These are phyloP conservation scores for Asterophora lycoperdoides DNA, from an alignment of 768 basidiomycete genomes.

Conservation along the genomic window DNA sequence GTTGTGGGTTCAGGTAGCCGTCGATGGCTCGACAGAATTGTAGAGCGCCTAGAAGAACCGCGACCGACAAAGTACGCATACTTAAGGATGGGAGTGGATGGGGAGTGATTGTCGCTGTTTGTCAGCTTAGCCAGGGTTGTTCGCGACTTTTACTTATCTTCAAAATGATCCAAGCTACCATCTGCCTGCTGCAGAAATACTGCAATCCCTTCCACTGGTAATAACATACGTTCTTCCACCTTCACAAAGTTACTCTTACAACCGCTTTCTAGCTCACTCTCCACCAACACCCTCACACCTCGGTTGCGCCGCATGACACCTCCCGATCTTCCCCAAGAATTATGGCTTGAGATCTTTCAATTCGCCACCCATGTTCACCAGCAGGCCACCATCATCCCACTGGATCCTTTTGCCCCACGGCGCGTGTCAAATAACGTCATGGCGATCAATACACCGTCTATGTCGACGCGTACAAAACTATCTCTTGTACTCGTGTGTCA, in stretches of 20 bases:
- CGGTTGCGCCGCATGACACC: conserved; percentile 11
- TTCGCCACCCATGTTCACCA: conserved; percentile 48
- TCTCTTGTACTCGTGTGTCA: conserved; percentile 44
- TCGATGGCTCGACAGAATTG: conserved; percentile 46
- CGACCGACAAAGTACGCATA: conserved; percentile 24
- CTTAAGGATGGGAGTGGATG: conserved; percentile 11
- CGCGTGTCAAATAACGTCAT: conserved; percentile 40
- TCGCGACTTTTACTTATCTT: conserved; percentile 6
- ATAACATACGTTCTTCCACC: conserved; percentile 1
- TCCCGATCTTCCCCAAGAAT: conserved; percentile 41
- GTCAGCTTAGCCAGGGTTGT: not conserved
- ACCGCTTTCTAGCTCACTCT: conserved; percentile 21
- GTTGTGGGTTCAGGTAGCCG: conserved; percentile 55
- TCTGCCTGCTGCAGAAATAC: conserved; percentile 14
- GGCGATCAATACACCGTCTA: conserved; percentile 42
- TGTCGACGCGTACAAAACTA: conserved; percentile 47
- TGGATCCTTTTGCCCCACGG: conserved; percentile 43
- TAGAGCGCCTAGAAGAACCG: conserved; percentile 29
- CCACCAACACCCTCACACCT: conserved; percentile 3
- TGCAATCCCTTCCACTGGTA: conserved; percentile 31
- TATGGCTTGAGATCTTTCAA: conserved; percentile 56
- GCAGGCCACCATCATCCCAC: conserved; percentile 37
- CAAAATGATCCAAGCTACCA: conserved; percentile 25
- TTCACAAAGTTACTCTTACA: not conserved
- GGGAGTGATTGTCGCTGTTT: conserved; percentile 30